Percentiles rank a stretch among this genome's conserved stretches.
Conservation (phyloP, 2,329 filamentous ascomycete species). For the Epichloe hybrida region DNA sequence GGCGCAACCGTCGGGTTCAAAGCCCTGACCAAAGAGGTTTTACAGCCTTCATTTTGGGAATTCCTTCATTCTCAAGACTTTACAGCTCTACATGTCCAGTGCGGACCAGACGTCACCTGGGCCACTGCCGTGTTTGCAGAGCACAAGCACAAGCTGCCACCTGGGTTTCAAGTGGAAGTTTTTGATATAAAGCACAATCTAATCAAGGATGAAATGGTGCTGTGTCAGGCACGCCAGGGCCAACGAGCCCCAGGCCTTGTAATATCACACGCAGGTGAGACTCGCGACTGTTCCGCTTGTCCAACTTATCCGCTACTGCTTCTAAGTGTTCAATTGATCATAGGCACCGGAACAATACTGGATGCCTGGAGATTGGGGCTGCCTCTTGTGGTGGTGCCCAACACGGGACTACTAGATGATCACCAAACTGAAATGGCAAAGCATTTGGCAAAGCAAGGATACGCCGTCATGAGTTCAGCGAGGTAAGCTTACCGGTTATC, state of each 20-base stretch:
- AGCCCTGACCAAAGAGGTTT: conserved; percentile 51
- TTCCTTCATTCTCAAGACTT: conserved; percentile 47
- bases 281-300: neutral
- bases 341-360: conserved; percentile 81
- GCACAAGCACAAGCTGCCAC: conserved; percentile 13
- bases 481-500: conserved; percentile 31
- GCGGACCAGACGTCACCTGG: conserved; percentile 50
- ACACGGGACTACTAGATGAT: conserved; percentile 68
- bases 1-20: conserved; percentile 83
- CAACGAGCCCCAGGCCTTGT: conserved; percentile 52
- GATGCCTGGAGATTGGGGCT: conserved; percentile 63
- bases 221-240: conserved; percentile 34
- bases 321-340: neutral
- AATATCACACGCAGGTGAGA: conserved; percentile 75
- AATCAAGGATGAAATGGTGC: conserved; percentile 35
- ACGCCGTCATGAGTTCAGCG: conserved; percentile 58
- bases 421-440: conserved; percentile 81
- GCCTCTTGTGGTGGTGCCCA: conserved; percentile 81
- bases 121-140: conserved; percentile 13
- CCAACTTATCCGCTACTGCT: neutral
- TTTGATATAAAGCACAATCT: conserved; percentile 22
- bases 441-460: conserved; percentile 59
- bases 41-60: conserved; percentile 48
- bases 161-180: conserved; percentile 13
- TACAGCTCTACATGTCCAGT: conserved; percentile 65